Evolutionary conservation across 2,329 filamentous ascomycete species (phyloP).

Genomic region (Dactylellina leptospora): DNA sequence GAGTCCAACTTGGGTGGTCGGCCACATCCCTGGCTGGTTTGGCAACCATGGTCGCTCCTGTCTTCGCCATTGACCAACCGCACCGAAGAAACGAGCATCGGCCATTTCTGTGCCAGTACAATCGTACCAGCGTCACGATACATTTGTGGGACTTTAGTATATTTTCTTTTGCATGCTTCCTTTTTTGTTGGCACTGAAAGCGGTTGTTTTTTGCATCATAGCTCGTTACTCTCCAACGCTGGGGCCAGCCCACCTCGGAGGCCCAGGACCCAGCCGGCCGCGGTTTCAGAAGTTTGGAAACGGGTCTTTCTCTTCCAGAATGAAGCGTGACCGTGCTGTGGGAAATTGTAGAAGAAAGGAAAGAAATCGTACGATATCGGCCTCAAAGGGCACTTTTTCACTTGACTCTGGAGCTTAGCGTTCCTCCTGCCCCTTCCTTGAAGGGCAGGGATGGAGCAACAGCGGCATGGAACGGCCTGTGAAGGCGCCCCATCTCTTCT

Average conservation of each 20-base stretch:
- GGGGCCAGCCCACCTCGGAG: background rate
- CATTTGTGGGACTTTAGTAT: slow-evolving; percentile 34
- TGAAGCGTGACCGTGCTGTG: background rate
- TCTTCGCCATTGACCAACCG: slow-evolving; percentile 45
- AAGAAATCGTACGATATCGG: slow-evolving; percentile 14
- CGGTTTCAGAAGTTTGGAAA: slow-evolving; percentile 44
- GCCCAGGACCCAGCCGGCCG: slow-evolving; percentile 13
- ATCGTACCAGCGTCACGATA: slow-evolving; percentile 52
- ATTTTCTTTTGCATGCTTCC: slow-evolving; percentile 19
- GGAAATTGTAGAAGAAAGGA: background rate
- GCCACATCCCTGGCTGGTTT: slow-evolving; percentile 42
- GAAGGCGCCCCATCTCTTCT: slow-evolving; percentile 39
- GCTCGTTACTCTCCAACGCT: background rate
- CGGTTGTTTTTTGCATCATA: slow-evolving; percentile 45
- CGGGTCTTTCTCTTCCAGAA: slow-evolving; percentile 34
- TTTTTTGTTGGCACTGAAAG: slow-evolving; percentile 28
- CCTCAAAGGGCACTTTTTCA: slow-evolving; percentile 27
- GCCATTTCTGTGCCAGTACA: slow-evolving; percentile 45
- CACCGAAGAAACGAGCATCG: slow-evolving; percentile 37
- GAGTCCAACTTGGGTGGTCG: slow-evolving; percentile 31
- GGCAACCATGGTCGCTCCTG: slow-evolving; percentile 52
- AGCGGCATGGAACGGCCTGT: slow-evolving; percentile 48
- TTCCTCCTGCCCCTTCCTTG: slow-evolving; percentile 34
- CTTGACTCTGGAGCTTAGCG: no score
- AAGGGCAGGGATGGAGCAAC: slow-evolving; percentile 44